Evolutionary conservation across 441 rosid species (phyloP), one percentile per base, ranked within the genome.

Genomic region (Erysimum pusillum): DNA sequence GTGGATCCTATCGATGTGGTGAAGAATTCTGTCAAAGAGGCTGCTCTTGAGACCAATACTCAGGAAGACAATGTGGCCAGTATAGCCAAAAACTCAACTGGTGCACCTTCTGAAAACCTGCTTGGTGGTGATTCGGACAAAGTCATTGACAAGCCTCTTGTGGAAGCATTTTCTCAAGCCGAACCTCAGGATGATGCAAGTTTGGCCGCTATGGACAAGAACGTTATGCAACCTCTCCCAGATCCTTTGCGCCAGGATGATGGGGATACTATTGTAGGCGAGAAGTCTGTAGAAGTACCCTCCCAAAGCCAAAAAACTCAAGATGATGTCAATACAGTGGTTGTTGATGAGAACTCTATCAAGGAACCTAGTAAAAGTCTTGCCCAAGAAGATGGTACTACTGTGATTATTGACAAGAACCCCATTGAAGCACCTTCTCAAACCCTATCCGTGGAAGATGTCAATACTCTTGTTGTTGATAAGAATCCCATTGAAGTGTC

Each of bases 271-370:
- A 1, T 18, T 36, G 56, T 42, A 28, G 53, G 64, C 4, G 71
- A 61, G 1, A 68, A 73, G 66, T 73, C 63, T 57, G 79, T 42
- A 2, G 60, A 78, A 67, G 70, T 35, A 36, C 78, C 78, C 14
- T 67, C 73, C 34, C 42, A 67, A 22, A 60, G 64, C 70, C 63
- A 75, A 28, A 76, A n/a, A 41, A 7, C 59, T 46, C 62, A 54
- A 17, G 91, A 84, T 42, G 83, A 78, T 42, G 80, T 77, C 4
- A 78, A 81, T 74, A 71, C 79, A 1, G 83, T 75, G 9, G 76
- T 69, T 63, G 73, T 75, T 53, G 82, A 79, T 75, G 73, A 79
- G 76, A 79, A 74, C 5, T 79, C 83, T 65, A 54, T 76, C 28
- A 76, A 71, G 73, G 76, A 53, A 45, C 74, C 77, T 71, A 39